Evolutionary conservation across 2,329 filamentous ascomycete genomes (phyloP).

Genomic region (Albifimbria verrucaria): DNA sequence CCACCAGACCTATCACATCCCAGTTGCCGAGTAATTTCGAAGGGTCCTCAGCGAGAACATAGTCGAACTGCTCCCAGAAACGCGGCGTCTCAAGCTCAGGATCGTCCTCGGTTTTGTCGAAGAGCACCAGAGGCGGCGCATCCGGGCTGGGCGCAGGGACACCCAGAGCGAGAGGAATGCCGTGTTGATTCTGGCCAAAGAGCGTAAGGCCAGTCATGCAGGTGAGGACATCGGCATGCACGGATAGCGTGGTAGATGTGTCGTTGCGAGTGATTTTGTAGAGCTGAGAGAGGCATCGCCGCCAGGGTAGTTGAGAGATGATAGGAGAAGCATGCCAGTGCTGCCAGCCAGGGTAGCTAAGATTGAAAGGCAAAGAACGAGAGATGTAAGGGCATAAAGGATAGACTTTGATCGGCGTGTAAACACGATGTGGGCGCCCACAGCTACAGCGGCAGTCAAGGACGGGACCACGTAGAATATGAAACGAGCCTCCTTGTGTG

Average conservation of each 20-base stretch:
- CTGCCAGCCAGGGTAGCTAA: slow-evolving; percentile 58
- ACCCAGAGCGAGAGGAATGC: slow-evolving; percentile 30
- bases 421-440: slow-evolving; percentile 70
- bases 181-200: slow-evolving; percentile 51
- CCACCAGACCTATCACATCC: slow-evolving; percentile 54
- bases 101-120: slow-evolving; percentile 63
- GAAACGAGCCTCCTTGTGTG: slow-evolving; percentile 96
- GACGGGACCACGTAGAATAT: slow-evolving; percentile 84
- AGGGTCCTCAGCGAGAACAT: slow-evolving; percentile 55
- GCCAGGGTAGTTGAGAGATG: slow-evolving; percentile 90
- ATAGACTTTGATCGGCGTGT: slow-evolving; percentile 60
- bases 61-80: slow-evolving; percentile 66
- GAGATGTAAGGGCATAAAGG: slow-evolving; percentile 51
- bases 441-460: slow-evolving; percentile 72
- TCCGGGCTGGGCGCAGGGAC: slow-evolving; percentile 12
- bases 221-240: slow-evolving; percentile 63
- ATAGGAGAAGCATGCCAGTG: slow-evolving; percentile 68
- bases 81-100: slow-evolving; percentile 37
- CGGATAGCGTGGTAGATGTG: slow-evolving; percentile 26
- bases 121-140: slow-evolving; percentile 29
- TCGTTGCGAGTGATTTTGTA: slow-evolving; percentile 29
- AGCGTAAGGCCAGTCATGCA: slow-evolving; percentile 71
- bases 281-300: slow-evolving; percentile 69
- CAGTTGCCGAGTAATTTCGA: slow-evolving; percentile 46
- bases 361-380: slow-evolving; percentile 57